These are phyloP conservation scores for Chytriomyces confervae DNA, from an alignment of 192 early-diverging fungal genomes.

Conservation along the genomic window DNA sequence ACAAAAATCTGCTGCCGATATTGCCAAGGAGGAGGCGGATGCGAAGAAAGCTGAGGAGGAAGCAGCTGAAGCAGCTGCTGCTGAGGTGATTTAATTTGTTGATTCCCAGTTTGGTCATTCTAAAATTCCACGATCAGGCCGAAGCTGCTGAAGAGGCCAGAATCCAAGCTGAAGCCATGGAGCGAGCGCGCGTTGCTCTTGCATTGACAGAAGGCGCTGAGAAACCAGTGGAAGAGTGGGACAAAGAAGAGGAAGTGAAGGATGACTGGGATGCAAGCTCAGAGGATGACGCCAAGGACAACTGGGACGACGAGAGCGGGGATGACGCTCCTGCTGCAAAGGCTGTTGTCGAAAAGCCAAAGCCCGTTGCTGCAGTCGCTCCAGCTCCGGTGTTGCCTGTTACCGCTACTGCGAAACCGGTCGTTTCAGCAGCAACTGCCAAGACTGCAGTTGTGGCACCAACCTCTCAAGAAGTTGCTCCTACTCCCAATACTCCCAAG, in stretches of 20 bases:
- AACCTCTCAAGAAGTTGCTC: not conserved
- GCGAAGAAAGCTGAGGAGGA: slow-evolving; percentile 12
- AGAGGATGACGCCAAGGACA: slow-evolving; percentile 70
- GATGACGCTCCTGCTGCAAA: slow-evolving; percentile 41
- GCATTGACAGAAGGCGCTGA: slow-evolving; percentile 29
- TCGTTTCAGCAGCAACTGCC: not conserved
- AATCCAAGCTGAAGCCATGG: slow-evolving; percentile 37
- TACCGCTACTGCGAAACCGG: slow-evolving; percentile 20
- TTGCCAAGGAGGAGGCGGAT: slow-evolving; percentile 15
- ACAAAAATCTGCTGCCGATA: slow-evolving; percentile 18
- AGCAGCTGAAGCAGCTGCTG: slow-evolving; percentile 33
- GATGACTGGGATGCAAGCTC: slow-evolving; percentile 57
- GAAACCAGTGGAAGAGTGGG: slow-evolving; percentile 24
- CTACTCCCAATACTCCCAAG: slow-evolving; percentile 6
- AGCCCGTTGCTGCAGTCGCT: not conserved
- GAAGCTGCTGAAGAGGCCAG: slow-evolving; percentile 32
- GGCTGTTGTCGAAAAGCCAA: not conserved
- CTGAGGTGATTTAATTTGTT: slow-evolving; percentile 8
- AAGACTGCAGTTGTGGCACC: slow-evolving; percentile 15
- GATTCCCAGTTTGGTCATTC: not conserved
- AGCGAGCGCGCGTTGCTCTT: slow-evolving; percentile 24
- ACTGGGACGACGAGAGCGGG: slow-evolving; percentile 54
- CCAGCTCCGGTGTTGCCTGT: not conserved
- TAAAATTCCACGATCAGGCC: slow-evolving; percentile 19
- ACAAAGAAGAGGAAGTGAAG: slow-evolving; percentile 59